Base-by-base conservation (phyloP, 164 flowering plant species). In the Litsea cubeba region DNA sequence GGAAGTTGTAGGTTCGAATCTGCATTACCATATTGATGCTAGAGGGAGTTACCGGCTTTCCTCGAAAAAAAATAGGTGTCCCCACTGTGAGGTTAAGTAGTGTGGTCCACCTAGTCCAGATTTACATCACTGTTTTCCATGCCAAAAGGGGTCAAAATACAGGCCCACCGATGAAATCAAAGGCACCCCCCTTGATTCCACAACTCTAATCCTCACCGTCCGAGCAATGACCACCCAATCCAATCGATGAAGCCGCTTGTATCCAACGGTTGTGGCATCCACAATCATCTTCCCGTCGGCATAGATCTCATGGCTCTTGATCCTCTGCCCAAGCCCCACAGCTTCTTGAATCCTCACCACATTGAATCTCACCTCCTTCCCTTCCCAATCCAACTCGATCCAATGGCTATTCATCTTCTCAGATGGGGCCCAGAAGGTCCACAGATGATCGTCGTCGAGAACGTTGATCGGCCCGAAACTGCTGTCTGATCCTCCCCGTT, bases 331-430 rank as follows among this genome's bases (percentile, higher is more conserved):
- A 0, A 95, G 84, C 71, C 97, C 95, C 12, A 95, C 88, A 1
- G 99, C 92, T 62, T 95, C 99, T 79, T 93, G 98, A 72, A 95
- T 88, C 77, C 95, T 88, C 26, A 95, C 72, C 76, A 95, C 96
- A 78, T 93, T 95, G 77, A 95, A 95, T 72, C 78, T 87, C 72
- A 88, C 46, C 69, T 76, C 82, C 71, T 71, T 75, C 7, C 3
- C 40, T 8, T 8, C 15, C 17, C 82, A 78, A 12, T 17, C 76
- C 3, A 95, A 50, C 28, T 95, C 96, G 40, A 95, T 88, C 99
- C 99, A 93, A 32, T 85, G 89, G 10, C 72, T 64, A 5, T 72
- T 71, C 3, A 76, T 74, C 2, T 73, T 70, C 0, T 85, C 93
- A 11, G 70, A 76, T 2, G 98, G 99, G 0, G 96, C 88, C 99